Conservation (phyloP, 2,329 filamentous ascomycete genomes). For the Chaetomiaceae sp. region DNA sequence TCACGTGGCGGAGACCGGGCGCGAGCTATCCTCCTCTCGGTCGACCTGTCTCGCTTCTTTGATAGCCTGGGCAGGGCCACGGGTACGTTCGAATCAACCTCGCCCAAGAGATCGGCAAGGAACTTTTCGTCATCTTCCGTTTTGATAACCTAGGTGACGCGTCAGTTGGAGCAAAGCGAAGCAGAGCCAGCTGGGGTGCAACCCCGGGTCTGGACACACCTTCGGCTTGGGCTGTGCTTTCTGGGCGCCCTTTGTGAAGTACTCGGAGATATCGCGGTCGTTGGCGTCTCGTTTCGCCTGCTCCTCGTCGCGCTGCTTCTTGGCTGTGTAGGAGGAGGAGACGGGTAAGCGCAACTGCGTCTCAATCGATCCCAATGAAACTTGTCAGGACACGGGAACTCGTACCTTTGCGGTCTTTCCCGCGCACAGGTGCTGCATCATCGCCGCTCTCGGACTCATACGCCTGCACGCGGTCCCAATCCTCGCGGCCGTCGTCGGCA, state of each 20-base stretch:
- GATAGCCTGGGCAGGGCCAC: constrained; percentile 49
- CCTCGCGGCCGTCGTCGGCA: constrained; percentile 90
- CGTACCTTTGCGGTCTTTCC: constrained; percentile 48
- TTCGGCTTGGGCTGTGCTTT: constrained; percentile 70
- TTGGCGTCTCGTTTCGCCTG: constrained; percentile 78
- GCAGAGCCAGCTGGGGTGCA: neutral
- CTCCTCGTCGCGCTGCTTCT: constrained; percentile 83
- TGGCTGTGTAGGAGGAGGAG: constrained; percentile 46
- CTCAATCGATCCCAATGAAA: neutral
- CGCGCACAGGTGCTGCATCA: constrained; percentile 47
- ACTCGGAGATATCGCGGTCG: constrained; percentile 88
- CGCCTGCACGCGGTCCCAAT: constrained; percentile 71
- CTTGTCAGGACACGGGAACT: neutral
- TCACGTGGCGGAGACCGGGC: constrained; percentile 67
- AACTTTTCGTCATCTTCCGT: constrained; percentile 88
- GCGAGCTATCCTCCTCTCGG: constrained; percentile 71
- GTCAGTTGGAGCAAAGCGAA: constrained; percentile 16
- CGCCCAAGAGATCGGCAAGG: constrained; percentile 73
- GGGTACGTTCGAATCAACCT: constrained; percentile 73
- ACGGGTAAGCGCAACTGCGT: constrained; percentile 2
- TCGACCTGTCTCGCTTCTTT: constrained; percentile 62
- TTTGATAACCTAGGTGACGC: constrained; percentile 53
- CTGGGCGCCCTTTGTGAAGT: constrained; percentile 73
- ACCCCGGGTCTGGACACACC: constrained; percentile 47
- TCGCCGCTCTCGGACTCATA: constrained; percentile 73